These are phyloP conservation scores for Phymatotrichopsis omnivora DNA, from an alignment of 2,329 filamentous ascomycete genomes.

Conservation along the genomic window DNA sequence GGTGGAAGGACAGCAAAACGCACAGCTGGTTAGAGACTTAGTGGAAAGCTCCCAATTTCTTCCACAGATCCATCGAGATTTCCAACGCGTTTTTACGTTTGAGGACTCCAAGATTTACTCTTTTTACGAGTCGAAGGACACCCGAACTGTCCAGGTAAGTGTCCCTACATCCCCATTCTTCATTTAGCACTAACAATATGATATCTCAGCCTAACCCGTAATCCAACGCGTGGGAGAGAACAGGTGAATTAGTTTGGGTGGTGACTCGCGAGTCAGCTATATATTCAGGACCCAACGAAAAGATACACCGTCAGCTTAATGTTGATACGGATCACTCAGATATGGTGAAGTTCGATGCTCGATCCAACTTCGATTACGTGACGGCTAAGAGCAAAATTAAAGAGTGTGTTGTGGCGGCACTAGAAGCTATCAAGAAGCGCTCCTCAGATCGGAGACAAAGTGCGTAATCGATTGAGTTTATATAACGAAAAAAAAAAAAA, in stretches of 20 bases:
- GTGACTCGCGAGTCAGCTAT: not conserved
- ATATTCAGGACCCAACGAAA: not conserved
- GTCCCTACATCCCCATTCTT: not conserved
- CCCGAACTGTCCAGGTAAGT: conserved; percentile 2
- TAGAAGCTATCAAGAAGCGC: not conserved
- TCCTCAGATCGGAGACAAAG: too few species aligned
- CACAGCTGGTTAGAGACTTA: conserved; percentile 6
- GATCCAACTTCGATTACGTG: conserved; percentile 1
- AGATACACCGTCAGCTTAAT: not conserved
- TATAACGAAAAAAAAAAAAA: too few species aligned
- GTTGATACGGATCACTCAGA: conserved; percentile 12
- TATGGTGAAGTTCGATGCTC: conserved; percentile 10
- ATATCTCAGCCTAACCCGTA: too few species aligned
- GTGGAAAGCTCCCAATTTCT: conserved; percentile 1
- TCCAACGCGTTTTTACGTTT: not conserved
- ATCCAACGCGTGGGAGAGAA: not conserved
- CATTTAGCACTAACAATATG: too few species aligned
- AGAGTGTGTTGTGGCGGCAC: not conserved
- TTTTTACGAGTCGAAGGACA: conserved; percentile 13
- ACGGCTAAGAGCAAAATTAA: not conserved
- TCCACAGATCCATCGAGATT: not conserved
- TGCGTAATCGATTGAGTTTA: too few species aligned
- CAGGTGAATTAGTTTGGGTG: not conserved
- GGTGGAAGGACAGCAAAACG: conserved; percentile 16
- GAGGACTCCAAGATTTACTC: not conserved